Percentiles rank a stretch among this genome's conserved stretches.
These are phyloP conservation scores for Aegle marmelos DNA, from an alignment of 345 rosid species.

Conservation along the genomic window DNA sequence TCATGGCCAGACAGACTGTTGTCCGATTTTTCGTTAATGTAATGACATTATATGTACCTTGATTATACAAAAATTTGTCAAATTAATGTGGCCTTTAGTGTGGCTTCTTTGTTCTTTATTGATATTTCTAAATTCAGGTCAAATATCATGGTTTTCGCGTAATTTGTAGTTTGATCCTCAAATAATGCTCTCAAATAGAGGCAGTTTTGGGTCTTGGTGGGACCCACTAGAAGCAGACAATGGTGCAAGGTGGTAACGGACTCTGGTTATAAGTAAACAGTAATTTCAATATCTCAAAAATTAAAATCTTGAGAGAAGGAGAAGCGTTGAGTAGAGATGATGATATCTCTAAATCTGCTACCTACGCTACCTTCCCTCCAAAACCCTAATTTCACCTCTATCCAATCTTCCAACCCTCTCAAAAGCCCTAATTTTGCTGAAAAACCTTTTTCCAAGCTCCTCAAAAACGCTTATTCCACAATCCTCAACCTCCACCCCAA, in stretches of 20 bases:
- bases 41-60: background rate
- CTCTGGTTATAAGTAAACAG: background rate
- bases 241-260: background rate
- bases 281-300: background rate
- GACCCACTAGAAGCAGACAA: background rate
- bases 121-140: too few species aligned
- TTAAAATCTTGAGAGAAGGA: background rate
- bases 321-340: conserved; percentile 18
- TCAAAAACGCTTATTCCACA: conserved; percentile 14
- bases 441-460: conserved; percentile 1
- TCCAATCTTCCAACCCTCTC: background rate
- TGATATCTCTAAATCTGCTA: conserved; percentile 33
- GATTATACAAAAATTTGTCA: background rate
- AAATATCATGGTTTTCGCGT: too few species aligned
- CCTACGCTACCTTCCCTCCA: conserved; percentile 22
- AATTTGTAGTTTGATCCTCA: too few species aligned
- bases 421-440: conserved; percentile 13
- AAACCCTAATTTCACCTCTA: conserved; percentile 24
- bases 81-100: background rate
- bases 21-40: background rate
- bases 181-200: background rate
- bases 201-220: background rate
- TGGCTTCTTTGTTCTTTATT: background rate
- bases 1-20: background rate
- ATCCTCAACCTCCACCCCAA: conserved; percentile 12